Percentiles rank a stretch among this genome's conserved stretches.
phyloP scores from a whole-genome alignment of 345 rosid genomes.

The Cochlearia excelsa region DNA sequence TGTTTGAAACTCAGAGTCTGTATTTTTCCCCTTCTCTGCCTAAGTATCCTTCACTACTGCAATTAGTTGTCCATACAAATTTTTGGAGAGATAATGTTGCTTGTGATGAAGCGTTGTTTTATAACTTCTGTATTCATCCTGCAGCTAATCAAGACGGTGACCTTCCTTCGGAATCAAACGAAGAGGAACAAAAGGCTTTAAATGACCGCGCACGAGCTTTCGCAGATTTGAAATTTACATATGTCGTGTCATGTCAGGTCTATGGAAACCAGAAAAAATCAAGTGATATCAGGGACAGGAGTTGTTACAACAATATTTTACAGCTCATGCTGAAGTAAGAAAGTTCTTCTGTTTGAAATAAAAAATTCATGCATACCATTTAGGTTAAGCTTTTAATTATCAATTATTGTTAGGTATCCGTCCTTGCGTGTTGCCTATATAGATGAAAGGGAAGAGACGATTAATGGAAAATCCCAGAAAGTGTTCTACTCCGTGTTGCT shows the following conservation, averaged over 20 bases:
- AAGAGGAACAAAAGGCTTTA: slow-evolving; percentile 31
- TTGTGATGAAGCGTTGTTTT: slow-evolving; percentile 10
- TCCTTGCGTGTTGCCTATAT: slow-evolving; percentile 93
- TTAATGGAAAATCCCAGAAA: slow-evolving; percentile 54
- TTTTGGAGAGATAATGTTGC: slow-evolving; percentile 21
- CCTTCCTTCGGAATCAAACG: slow-evolving; percentile 35
- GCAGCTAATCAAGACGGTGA: slow-evolving; percentile 45
- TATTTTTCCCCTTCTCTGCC: slow-evolving; percentile 10
- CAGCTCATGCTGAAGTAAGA: slow-evolving; percentile 90
- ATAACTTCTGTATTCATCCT: slow-evolving; percentile 26
- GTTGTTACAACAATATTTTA: slow-evolving; percentile 70
- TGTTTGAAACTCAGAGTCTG: slow-evolving; percentile 7
- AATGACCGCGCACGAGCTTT: slow-evolving; percentile 55
- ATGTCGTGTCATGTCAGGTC: slow-evolving; percentile 94
- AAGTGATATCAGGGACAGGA: slow-evolving; percentile 47
- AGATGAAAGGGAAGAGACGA: slow-evolving; percentile 71
- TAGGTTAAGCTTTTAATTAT: slow-evolving; percentile 12
- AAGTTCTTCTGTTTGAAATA: slow-evolving; percentile 13
- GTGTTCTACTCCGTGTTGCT: slow-evolving; percentile 79
- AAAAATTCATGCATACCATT: slow-evolving; percentile 6
- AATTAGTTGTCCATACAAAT: slow-evolving; percentile 6
- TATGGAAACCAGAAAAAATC: slow-evolving; percentile 87
- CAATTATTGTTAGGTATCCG: slow-evolving; percentile 56
- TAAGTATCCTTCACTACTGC: slow-evolving; percentile 15
- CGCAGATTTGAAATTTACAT: slow-evolving; percentile 87